Evolutionary conservation across 2,329 filamentous ascomycete genomes (phyloP).

Genomic region (Diaporthe eres): DNA sequence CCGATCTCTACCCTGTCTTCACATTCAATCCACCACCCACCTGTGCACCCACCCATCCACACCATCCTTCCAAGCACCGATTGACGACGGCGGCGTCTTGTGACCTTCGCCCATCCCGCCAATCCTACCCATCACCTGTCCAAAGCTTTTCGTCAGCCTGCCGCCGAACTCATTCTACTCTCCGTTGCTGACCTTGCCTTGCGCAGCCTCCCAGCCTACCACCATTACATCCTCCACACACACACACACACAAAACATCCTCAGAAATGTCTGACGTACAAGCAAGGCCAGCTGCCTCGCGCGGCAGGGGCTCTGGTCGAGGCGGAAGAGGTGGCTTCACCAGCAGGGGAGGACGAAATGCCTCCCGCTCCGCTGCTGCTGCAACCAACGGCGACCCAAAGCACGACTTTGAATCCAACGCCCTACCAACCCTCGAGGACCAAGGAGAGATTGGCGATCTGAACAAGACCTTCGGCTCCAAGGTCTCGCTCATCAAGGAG

Average conservation of each 20-base stretch:
- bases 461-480: constrained; percentile 87
- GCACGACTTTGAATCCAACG: constrained; percentile 67
- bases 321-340: constrained; percentile 41
- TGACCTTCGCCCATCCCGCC: constrained; percentile 25
- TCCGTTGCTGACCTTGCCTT: constrained; percentile 28
- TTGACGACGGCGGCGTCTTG: constrained; percentile 29
- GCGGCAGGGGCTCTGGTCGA: constrained; percentile 80
- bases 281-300: constrained; percentile 84
- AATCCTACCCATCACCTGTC: constrained; percentile 26
- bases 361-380: constrained; percentile 64
- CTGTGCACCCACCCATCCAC: constrained; percentile 17
- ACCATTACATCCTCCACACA: constrained; percentile 12
- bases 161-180: constrained; percentile 11
- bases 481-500: constrained; percentile 87
- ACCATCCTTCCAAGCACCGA: constrained; percentile 27
- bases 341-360: constrained; percentile 82
- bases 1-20: constrained; percentile 17
- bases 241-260: constrained; percentile 51
- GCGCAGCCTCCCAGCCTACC: constrained; percentile 27
- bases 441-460: constrained; percentile 92
- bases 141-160: constrained; percentile 27
- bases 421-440: constrained; percentile 76
- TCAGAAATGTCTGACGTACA: constrained; percentile 93
- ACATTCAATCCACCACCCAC: constrained; percentile 16
- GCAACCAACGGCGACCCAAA: constrained; percentile 82